Base-by-base conservation (phyloP, 2,329 filamentous ascomycete species). In the Xylariomycetidae sp. region DNA sequence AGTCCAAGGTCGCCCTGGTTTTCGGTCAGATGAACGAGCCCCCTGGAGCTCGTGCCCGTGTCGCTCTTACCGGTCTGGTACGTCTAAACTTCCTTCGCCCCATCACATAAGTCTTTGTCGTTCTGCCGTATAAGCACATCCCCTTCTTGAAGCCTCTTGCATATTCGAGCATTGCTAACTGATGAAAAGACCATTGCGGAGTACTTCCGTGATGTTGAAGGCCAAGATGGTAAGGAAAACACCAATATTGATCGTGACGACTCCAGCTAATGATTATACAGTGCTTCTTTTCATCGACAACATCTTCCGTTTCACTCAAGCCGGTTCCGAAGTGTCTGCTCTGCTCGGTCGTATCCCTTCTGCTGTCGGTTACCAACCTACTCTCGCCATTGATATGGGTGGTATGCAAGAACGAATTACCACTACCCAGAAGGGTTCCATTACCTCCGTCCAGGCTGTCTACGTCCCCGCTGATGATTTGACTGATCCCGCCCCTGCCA, bases 1-100 rank as follows among this genome's bases (percentile, higher is more conserved):
- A 96, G 61, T 97, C 92, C 69, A 98, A 98, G 85, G 92, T 97
- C 76, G 88, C 92, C 49, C 77, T 98, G 55, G 92, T 98, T 55
- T 98, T 98, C 75, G 92, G 92, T 80, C 92, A 98, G 80, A 98
- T 98, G 92, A 98, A 98, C 82, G 92, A 98, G 78, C 92, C 92
- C 67, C 92, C 92, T 49, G 92, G 92, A 80, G 92, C 92, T 63
- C 92, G 92, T 88, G 92, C 92, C 65, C 90, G 92, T 94, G 92
- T 98, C 61, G 92, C 92, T 59, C 84, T 98, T 62, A 98, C 92
- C 66, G 90, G 89, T 72, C 57, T 76, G 30, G 86, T 82, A n/a
- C n/a, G n/a, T n/a, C n/a, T n/a, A n/a, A n/a, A n/a, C n/a, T n/a
- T n/a, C n/a, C n/a, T n/a, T n/a, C n/a, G n/a, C n/a, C n/a, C n/a